Evolutionary conservation across 2,329 filamentous ascomycete species (phyloP).

Genomic region (Sclerotinia nivalis): DNA sequence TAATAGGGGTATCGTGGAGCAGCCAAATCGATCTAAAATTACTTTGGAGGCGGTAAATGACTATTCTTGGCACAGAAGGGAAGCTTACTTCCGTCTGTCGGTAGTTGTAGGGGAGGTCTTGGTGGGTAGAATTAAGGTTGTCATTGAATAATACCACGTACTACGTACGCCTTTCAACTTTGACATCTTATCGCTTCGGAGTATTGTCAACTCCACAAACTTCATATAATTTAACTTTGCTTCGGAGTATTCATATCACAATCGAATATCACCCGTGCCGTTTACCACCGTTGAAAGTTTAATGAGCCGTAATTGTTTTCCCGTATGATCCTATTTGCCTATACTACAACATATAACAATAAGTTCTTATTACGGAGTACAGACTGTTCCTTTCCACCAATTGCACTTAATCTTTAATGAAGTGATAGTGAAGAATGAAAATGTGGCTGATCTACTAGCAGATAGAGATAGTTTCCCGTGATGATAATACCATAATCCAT

Average conservation of each 20-base stretch:
- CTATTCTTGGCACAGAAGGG: no score
- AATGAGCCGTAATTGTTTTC: neutral
- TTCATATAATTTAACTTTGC: neutral
- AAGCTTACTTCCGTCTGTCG: neutral
- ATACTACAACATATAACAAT: neutral
- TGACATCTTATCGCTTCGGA: no score
- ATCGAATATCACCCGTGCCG: no score
- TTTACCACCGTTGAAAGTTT: no score
- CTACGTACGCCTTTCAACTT: no score
- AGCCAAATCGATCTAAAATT: neutral
- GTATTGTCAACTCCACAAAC: neutral
- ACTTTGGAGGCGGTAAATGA: constrained; percentile 7
- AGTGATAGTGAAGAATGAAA: neutral
- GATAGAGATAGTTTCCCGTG: neutral
- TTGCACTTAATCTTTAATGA: neutral
- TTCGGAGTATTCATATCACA: neutral
- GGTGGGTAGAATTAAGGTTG: neutral
- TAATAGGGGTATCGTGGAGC: neutral
- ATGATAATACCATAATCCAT: neutral
- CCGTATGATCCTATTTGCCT: neutral
- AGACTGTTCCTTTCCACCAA: neutral
- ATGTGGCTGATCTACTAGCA: neutral
- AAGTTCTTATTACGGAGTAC: neutral
- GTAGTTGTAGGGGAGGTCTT: neutral
- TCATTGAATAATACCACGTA: no score